Evolutionary conservation across 345 rosid genomes (phyloP), one percentile per base, ranked within the genome.

Genomic region (Stellera chamaejasme): DNA sequence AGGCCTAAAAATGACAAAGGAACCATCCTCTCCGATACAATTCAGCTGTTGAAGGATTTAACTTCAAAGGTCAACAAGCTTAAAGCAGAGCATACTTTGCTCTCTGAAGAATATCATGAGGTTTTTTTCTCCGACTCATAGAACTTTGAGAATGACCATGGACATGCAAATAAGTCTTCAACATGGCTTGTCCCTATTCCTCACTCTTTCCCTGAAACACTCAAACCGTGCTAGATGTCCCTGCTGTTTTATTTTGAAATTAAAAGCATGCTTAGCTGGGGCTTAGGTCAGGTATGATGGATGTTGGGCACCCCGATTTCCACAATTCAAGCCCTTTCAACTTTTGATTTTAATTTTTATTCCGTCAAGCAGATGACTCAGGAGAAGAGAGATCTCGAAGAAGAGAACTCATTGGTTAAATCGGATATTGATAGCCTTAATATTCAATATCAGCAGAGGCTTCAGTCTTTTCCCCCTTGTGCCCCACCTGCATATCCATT

Each of bases 1-100:
- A 75, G 96, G 72, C 90, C 98, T 42, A 91, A 78, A 72, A 82
- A 91, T 66, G 98, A 91, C 55, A 91, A 91, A 74, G 95, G 79
- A 23, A 85, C 95, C 9, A 88, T 88, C 68, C 65, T 91, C 54
- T 64, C 85, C 23, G 95, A 91, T 67, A 80, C 96, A 2, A 48
- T 91, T 63, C 98, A 82, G 73, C 58, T 91, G 74, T 56, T 91
- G 69, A 91, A 83, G 73, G 96, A 91, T 65, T 75, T 91, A 58
- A 79, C 95, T 28, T 75, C 92, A 48, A 78, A 91, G 69, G 90
- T 88, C 43, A 72, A 70, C 72, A 84, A 82, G 69, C 83, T 91
- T 16, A 88, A 88, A 73, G 72, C 81, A 15, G 95, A 88, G 72
- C 77, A 80, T 62, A 58, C 78, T 27, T 46, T 80, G 2, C 56